These are phyloP conservation scores for Articulospora tetracladia DNA, from an alignment of 495 filamentous ascomycete species.

Conservation along the genomic window DNA sequence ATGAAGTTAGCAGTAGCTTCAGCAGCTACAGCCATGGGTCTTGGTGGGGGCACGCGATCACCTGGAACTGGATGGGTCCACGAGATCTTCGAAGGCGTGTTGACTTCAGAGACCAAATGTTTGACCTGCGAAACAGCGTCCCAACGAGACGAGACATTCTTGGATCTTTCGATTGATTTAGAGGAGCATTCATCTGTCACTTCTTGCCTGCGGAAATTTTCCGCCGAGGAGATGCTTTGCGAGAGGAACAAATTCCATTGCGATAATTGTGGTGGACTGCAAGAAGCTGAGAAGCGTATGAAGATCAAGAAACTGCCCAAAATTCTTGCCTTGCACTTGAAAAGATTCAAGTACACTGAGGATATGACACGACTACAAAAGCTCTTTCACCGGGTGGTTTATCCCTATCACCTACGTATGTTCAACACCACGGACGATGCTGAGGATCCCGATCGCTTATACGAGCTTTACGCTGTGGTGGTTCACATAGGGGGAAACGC, in stretches of 20 bases:
- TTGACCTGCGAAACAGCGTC: slow-evolving; percentile 95
- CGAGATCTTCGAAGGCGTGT: slow-evolving; percentile 89
- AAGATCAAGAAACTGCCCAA: slow-evolving; percentile 95
- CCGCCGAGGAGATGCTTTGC: slow-evolving; percentile 97
- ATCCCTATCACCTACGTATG: slow-evolving; percentile 91
- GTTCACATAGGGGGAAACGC: slow-evolving; percentile 98
- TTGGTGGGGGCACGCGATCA: slow-evolving; percentile 31
- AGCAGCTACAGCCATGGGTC: slow-evolving; percentile 30
- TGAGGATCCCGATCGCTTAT: slow-evolving; percentile 89
- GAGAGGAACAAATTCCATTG: slow-evolving; percentile 99
- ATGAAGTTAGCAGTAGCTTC: slow-evolving; percentile 42
- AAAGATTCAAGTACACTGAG: slow-evolving; percentile 97
- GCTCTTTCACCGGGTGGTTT: slow-evolving; percentile 94
- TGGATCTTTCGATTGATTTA: slow-evolving; percentile 94
- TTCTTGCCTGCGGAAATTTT: slow-evolving; percentile 91
- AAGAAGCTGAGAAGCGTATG: slow-evolving; percentile 98
- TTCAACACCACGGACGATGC: slow-evolving; percentile 99
- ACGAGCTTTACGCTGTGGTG: slow-evolving; percentile 97
- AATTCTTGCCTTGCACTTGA: slow-evolving; percentile 88
- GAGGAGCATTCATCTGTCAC: slow-evolving; percentile 96
- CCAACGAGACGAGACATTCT: slow-evolving; percentile 89
- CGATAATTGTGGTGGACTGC: slow-evolving; percentile 92
- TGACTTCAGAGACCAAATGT: slow-evolving; percentile 96
- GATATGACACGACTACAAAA: slow-evolving; percentile 92
- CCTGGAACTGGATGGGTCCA: slow-evolving; percentile 86